Base-by-base conservation (phyloP, 805 yeast species). In the Saccharomycopsis malanga region DNA sequence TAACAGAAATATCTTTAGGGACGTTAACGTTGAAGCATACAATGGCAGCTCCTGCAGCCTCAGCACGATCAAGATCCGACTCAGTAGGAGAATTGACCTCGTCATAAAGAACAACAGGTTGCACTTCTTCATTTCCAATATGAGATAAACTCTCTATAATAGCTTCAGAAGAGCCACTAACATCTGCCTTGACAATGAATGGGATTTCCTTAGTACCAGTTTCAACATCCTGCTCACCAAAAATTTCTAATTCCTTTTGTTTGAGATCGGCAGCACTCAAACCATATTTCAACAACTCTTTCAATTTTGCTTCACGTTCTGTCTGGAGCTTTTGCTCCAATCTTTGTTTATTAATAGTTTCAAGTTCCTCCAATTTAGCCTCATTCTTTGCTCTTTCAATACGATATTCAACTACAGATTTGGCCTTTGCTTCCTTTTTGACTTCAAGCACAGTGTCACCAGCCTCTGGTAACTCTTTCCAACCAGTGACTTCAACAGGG, bases 111-210 rank as follows among this genome's bases (percentile, higher is more conserved):
- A 91, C 79, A n/a, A 70, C 64, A 3, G 88, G 76, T 50, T 71
- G 69, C 4, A 91, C 91, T 58, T 86, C 94, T 1, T 83, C 85
- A 61, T 91, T 89, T 4, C 97, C 97, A n/a, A 93, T 65, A 10
- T 81, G 80, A 49, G 73, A 71, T 41, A 93, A 77, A 56, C 91
- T 79, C 61, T 89, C 96, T 34, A 69, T 73, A 29, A 93, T 84
- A 1, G 98, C 98, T 61, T 93, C 98, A 0, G 86, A 84, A 0
- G 98, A 89, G 0, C 98, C 98, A 55, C 82, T 81, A 1, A 91
- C 97, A 65, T 93, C 98, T 0, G 96, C 85, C 60, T 86, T 87
- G 30, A 93, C 70, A 23, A 93, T 80, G 54, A 81, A 87, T 25
- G 78, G 77, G 3, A 77, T 65, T 10, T 65, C 66, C 24, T 55